phyloP scores from a whole-genome alignment of 108 stramenopile species.

The Fragilaria radians region DNA sequence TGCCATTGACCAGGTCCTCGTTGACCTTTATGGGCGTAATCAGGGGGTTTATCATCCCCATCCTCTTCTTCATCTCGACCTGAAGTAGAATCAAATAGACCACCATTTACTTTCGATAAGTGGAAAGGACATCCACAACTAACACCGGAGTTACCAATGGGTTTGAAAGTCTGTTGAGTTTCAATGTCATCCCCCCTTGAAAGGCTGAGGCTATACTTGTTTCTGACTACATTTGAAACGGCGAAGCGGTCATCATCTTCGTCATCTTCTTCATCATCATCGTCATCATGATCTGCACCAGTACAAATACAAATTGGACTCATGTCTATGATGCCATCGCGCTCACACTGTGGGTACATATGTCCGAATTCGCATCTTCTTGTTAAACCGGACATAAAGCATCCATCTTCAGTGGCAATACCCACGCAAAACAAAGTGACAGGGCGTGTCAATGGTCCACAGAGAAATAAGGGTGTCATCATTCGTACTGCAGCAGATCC shows the following conservation, averaged over 20 bases:
- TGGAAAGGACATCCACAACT: background rate
- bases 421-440: conserved; percentile 72
- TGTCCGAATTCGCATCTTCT: conserved; percentile 75
- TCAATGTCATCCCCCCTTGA: too few species aligned
- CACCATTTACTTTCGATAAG: background rate
- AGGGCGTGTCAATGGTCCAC: conserved; percentile 52
- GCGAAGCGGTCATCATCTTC: conserved; percentile 6
- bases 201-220: too few species aligned
- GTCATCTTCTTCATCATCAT: background rate
- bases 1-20: conserved; percentile 77
- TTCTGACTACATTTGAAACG: background rate
- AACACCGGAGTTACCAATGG: conserved; percentile 1
- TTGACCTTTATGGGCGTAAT: conserved; percentile 33
- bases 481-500: conserved; percentile 54
- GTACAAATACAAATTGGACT: conserved; percentile 59
- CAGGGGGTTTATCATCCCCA: conserved; percentile 4
- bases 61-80: conserved; percentile 4
- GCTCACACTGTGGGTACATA: conserved; percentile 28
- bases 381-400: conserved; percentile 68
- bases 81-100: background rate
- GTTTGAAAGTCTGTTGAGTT: too few species aligned
- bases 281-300: conserved; percentile 13
- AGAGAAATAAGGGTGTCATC: conserved; percentile 65
- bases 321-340: conserved; percentile 43
- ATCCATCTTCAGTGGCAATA: conserved; percentile 83